phyloP scores from a whole-genome alignment of 2,329 filamentous ascomycete species.

The Trichoderma sp. region DNA sequence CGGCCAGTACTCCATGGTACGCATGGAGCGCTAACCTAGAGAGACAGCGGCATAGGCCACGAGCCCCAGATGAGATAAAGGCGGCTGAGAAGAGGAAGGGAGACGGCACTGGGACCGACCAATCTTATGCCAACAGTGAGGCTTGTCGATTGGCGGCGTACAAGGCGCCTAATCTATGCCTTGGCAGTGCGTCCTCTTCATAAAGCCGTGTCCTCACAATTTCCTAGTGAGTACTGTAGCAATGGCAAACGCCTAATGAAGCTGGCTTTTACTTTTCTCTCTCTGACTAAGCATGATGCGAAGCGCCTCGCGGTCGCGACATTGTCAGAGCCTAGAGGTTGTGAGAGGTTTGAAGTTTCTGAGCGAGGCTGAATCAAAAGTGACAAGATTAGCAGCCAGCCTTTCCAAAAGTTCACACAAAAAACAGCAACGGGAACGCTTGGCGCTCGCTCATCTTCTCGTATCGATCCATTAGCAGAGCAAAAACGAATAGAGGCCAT shows the following conservation, averaged over 20 bases:
- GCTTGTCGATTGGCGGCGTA: slow-evolving; percentile 2
- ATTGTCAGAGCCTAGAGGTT: neutral
- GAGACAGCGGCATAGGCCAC: neutral
- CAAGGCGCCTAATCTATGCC: neutral
- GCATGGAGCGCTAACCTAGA: neutral
- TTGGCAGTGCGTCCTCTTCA: neutral
- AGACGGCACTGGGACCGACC: neutral
- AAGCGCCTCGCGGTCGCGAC: neutral
- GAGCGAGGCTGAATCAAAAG: neutral
- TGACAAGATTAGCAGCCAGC: neutral
- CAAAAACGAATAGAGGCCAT: neutral
- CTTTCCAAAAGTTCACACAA: neutral
- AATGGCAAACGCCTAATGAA: neutral
- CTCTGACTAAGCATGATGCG: neutral
- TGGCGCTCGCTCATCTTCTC: neutral
- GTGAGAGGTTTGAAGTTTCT: neutral
- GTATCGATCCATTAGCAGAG: neutral
- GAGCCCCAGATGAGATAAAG: neutral
- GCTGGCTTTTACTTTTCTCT: neutral
- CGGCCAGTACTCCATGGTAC: neutral
- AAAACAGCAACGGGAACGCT: neutral
- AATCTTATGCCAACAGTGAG: neutral
- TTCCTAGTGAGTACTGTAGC: neutral
- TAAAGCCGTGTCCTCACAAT: neutral
- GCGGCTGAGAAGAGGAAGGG: slow-evolving; percentile 14